Evolutionary conservation across 345 rosid species (phyloP), one percentile per base, ranked within the genome.

Genomic region (Eucalyptus grandis): DNA sequence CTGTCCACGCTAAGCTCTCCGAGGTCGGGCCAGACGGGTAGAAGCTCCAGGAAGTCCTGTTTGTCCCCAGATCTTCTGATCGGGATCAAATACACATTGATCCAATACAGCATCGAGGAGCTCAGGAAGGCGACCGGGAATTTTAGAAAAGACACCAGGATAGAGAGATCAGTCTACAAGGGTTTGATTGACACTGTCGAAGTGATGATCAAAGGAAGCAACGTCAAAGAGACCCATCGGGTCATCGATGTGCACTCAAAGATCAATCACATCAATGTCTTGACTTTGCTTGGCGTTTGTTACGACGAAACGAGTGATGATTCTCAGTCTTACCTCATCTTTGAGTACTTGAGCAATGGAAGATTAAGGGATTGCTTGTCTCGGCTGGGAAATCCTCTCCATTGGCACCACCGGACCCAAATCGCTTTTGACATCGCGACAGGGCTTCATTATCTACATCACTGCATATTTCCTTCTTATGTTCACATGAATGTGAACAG

Each of bases 41-140:
- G 89, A 89, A 93, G 95, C 92, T 92, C 94, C 12, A 22, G 92
- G 44, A 89, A 87, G 88, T 93, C 94, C 27, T 93, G 93, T 90
- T 89, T 95, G 72, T 95, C 97, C 31, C 96, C 94, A 10, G 95
- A 95, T 90, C 93, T 95, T 89, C 94, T 94, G 4, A 91, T 56
- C 2, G 95, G 95, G 72, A 90, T 95, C 56, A 95, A 93, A 86
- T 94, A 92, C 58, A 93, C 94, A 14, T 81, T 94, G 92, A 87
- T 58, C 89, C 91, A 88, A 86, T 92, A 92, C 89, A 86, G 89
- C 87, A 49, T 91, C 3, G 94, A 93, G 40, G 95, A 93, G 47
- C 87, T 95, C 31, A 91, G 60, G 88, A 90, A 40, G 88, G 94
- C 93, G 14, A 93, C 96, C 0, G 86, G 86, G 17, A 90, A 90